Evolutionary conservation across 2,329 filamentous ascomycete genomes (phyloP), one percentile per base, ranked within the genome.

Genomic region (Penicillium sumatraense): DNA sequence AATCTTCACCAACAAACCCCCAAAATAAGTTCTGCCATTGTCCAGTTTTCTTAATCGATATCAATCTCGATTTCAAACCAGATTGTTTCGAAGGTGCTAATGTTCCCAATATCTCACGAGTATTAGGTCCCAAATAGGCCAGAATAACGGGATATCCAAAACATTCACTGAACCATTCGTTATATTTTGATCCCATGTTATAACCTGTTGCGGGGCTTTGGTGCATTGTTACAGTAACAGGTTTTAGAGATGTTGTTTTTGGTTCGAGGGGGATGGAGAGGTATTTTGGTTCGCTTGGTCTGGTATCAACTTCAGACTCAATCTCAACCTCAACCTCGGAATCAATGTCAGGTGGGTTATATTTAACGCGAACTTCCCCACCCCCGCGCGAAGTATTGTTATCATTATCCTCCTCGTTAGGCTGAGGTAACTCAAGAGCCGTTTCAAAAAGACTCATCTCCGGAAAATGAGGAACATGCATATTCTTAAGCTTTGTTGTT

Each of bases 141-240:
- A 92, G 77, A 0, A 83, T 73, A 0, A 84, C 81, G 4, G 77
- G 72, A 66, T 86, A 88, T 6, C 87, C 87, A 38, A 91, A 84
- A 58, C 85, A 82, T 18, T 79, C 76, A 14, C 83, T 84, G 75
- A 93, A 90, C 87, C 89, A 92, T 21, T 72, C 71, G 59, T 87
- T 84, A 65, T 83, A 86, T 24, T 71, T 53, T 2, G 75, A 64
- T 3, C 85, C 86, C 86, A 91, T 89, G 48, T 85, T 80, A 67
- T 86, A 89, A 1, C 81, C 87, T 10, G 72, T 72, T 1, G 84
- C 83, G 0, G 79, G 70, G 66, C 86, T 89, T 49, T 77, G 73
- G 61, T 89, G 83, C 65, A 92, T 81, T 38, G 79, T 75, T 51
- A 91, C 73, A 3, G 81, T 72, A 1, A 87, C 65, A 23, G 26